A percentile compares a stretch with the other conserved stretches of the same genome.
Conservation (phyloP, 73 alveolate genomes). For the Stentor coeruleus region DNA sequence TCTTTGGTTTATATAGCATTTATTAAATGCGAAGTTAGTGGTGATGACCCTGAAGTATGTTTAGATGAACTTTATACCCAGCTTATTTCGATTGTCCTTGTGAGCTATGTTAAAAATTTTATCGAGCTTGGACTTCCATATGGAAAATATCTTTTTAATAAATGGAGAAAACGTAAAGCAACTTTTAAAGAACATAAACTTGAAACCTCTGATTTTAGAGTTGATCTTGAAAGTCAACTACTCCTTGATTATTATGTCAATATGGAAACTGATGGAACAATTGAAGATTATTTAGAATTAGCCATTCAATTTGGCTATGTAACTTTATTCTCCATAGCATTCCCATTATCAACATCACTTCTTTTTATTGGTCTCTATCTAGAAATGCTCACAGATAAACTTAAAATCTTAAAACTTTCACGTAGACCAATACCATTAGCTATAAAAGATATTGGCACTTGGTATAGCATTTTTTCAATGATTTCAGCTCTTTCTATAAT, state of each 20-base stretch:
- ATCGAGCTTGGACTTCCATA: constrained; percentile 21
- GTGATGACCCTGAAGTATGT: not conserved
- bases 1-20: constrained; percentile 40
- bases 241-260: constrained; percentile 34
- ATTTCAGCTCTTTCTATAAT: constrained; percentile 35
- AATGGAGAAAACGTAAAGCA: not conserved
- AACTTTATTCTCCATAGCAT: constrained; percentile 45
- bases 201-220: constrained; percentile 16
- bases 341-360: constrained; percentile 42
- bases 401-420: constrained; percentile 30
- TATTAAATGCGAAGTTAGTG: constrained; percentile 26
- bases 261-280: constrained; percentile 52
- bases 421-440: constrained; percentile 54
- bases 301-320: constrained; percentile 41
- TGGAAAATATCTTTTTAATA: not conserved
- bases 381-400: constrained; percentile 39
- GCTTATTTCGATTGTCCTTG: not conserved
- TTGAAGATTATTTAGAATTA: constrained; percentile 48
- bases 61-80: not conserved
- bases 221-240: constrained; percentile 34
- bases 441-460: constrained; percentile 49
- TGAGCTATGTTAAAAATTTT: not conserved
- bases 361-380: constrained; percentile 34
- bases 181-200: not conserved
- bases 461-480: constrained; percentile 37